Conservation (phyloP, 73 alveolate genomes). For the Paramecium biaurelia region DNA sequence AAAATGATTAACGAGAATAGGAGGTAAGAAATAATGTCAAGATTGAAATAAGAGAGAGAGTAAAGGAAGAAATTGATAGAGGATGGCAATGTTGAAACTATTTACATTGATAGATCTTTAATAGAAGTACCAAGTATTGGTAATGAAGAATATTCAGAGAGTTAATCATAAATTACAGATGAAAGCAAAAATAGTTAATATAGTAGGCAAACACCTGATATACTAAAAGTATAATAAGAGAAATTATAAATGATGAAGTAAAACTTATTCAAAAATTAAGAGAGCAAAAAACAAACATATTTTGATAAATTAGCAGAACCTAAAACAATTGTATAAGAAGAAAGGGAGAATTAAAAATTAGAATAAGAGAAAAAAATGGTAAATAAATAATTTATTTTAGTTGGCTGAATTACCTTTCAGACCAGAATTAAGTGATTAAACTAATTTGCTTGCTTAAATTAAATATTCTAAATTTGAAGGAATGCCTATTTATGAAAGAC, state of each 20-base stretch:
- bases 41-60: slow-evolving; percentile 12
- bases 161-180: neutral
- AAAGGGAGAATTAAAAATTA: neutral
- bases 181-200: neutral
- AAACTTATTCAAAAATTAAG: neutral
- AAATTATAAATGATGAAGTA: neutral
- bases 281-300: neutral
- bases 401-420: neutral
- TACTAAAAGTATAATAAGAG: neutral
- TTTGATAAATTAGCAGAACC: slow-evolving; percentile 20
- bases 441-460: neutral
- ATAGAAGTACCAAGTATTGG: slow-evolving; percentile 12
- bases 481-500: neutral
- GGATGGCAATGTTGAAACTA: neutral
- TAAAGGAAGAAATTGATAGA: neutral
- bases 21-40: neutral
- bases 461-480: slow-evolving; percentile 24
- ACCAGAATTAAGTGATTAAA: neutral
- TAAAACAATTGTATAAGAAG: neutral
- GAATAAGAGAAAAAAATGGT: neutral
- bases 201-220: neutral
- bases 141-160: neutral
- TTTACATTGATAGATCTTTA: neutral
- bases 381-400: neutral
- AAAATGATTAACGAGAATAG: slow-evolving; percentile 12